A percentile compares a stretch with the other conserved stretches of the same genome.
Evolutionary conservation across 306 rosid genomes (phyloP).

Genomic region (Potentilla sterilis): DNA sequence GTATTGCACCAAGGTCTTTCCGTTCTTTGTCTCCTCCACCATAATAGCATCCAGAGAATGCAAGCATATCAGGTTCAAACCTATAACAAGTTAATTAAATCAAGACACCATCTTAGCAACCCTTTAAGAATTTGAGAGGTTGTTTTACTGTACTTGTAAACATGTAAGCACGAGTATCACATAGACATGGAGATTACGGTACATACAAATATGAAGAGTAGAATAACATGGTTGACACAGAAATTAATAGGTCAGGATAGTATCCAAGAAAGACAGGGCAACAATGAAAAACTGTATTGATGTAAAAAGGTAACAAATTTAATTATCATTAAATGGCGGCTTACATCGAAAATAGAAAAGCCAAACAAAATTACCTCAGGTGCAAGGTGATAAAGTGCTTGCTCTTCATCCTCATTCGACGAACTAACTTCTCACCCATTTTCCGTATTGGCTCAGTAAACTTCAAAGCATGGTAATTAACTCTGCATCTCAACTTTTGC

Average conservation of each 20-base stretch:
- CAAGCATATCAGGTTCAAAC: constrained; percentile 99
- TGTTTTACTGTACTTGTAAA: background rate
- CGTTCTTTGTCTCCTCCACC: constrained; percentile 98
- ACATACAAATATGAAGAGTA: background rate
- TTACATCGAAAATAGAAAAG: constrained; percentile 15
- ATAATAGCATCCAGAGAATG: constrained; percentile 96
- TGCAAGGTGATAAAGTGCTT: constrained; percentile 83
- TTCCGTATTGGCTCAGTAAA: constrained; percentile 63
- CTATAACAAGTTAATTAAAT: constrained; percentile 40
- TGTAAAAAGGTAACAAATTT: no score
- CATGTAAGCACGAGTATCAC: background rate
- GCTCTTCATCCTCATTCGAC: constrained; percentile 76
- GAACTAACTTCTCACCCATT: constrained; percentile 80
- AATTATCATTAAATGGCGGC: constrained; percentile 11
- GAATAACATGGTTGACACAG: background rate
- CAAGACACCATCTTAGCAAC: constrained; percentile 23
- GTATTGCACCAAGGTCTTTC: constrained; percentile 74
- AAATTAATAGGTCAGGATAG: background rate
- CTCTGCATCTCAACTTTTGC: constrained; percentile 96
- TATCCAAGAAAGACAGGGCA: constrained; percentile 10
- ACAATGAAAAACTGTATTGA: background rate
- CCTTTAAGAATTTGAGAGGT: background rate
- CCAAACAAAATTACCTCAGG: constrained; percentile 62
- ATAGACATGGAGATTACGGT: background rate
- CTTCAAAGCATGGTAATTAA: constrained; percentile 86